A percentile compares a stretch with the other conserved stretches of the same genome.
These are phyloP conservation scores for Mycothermus thermophilus DNA, from an alignment of 495 filamentous ascomycete genomes.

Conservation along the genomic window DNA sequence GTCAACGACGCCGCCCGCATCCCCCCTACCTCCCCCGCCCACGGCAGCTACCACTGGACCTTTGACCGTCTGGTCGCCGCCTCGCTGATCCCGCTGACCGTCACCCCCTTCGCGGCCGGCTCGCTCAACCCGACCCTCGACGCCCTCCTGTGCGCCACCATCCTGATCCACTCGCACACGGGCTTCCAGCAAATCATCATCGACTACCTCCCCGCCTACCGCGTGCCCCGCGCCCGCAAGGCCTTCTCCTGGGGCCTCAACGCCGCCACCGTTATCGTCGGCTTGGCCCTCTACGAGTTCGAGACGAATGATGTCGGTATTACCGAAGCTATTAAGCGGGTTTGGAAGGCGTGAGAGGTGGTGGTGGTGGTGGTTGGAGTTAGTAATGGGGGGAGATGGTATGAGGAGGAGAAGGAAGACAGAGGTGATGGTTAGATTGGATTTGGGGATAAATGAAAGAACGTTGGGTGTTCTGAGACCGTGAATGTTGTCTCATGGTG, in stretches of 20 bases:
- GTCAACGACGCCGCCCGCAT: slow-evolving; percentile 78
- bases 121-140: slow-evolving; percentile 82
- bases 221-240: slow-evolving; percentile 51
- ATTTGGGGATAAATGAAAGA: too few relatives aligned
- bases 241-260: slow-evolving; percentile 64
- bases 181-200: slow-evolving; percentile 81
- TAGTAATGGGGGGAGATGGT: background rate
- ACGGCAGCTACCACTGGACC: slow-evolving; percentile 97
- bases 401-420: background rate
- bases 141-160: slow-evolving; percentile 63
- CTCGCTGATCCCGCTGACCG: slow-evolving; percentile 68
- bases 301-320: slow-evolving; percentile 98
- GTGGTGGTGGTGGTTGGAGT: background rate
- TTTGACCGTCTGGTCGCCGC: slow-evolving; percentile 77
- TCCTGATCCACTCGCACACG: slow-evolving; percentile 87
- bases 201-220: slow-evolving; percentile 73
- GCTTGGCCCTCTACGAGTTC: slow-evolving; percentile 88
- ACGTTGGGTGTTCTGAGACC: too few relatives aligned
- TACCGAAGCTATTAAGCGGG: slow-evolving; percentile 71
- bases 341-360: slow-evolving; percentile 56
- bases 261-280: slow-evolving; percentile 62
- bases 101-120: slow-evolving; percentile 84
- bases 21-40: slow-evolving; percentile 52
- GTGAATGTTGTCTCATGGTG: too few relatives aligned
- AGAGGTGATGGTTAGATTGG: background rate